Evolutionary conservation across 2,329 filamentous ascomycete species (phyloP).

Genomic region (Endothia cerciana): DNA sequence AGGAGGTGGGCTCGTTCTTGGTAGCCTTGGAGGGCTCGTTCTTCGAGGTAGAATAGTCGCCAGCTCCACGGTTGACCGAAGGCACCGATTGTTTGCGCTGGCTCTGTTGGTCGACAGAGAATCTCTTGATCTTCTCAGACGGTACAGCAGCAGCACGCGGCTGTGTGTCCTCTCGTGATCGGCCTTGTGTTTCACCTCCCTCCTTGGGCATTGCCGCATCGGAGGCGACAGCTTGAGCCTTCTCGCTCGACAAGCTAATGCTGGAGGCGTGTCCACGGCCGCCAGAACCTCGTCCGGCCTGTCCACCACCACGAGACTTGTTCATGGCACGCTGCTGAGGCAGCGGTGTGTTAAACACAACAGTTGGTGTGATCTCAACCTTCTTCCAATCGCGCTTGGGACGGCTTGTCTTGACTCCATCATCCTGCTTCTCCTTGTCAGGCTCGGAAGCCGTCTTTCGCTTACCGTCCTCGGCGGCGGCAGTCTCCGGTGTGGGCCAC

Average conservation of each 20-base stretch:
- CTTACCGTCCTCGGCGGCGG: conserved; percentile 71
- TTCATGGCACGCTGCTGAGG: conserved; percentile 51
- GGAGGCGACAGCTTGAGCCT: conserved; percentile 17
- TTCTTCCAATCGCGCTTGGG: conserved; percentile 80
- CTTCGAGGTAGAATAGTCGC: conserved; percentile 23
- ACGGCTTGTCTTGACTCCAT: conserved; percentile 56
- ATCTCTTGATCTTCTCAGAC: conserved; percentile 28
- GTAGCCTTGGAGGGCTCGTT: conserved; percentile 23
- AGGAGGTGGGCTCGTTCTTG: conserved; percentile 17
- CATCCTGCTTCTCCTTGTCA: conserved; percentile 64
- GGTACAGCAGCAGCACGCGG: conserved; percentile 19
- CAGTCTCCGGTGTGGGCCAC: conserved; percentile 90
- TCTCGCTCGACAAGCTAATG: conserved; percentile 34
- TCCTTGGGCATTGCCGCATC: conserved; percentile 17
- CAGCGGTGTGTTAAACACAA: conserved; percentile 84
- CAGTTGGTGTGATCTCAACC: conserved; percentile 74
- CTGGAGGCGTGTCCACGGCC: conserved; percentile 32
- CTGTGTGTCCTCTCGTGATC: conserved; percentile 20
- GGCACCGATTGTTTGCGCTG: conserved; percentile 23
- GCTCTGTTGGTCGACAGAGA: conserved; percentile 15
- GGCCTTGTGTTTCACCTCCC: conserved; percentile 20
- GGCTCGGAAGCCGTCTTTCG: conserved; percentile 70
- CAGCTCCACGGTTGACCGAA: conserved; percentile 20
- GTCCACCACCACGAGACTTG: conserved; percentile 55
- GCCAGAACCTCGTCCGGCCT: conserved; percentile 44